A percentile compares a stretch with the other conserved stretches of the same genome.
These are phyloP conservation scores for Ophiocordyceps polyrhachis-furcata DNA, from an alignment of 2,329 filamentous ascomycete genomes.

Conservation along the genomic window DNA sequence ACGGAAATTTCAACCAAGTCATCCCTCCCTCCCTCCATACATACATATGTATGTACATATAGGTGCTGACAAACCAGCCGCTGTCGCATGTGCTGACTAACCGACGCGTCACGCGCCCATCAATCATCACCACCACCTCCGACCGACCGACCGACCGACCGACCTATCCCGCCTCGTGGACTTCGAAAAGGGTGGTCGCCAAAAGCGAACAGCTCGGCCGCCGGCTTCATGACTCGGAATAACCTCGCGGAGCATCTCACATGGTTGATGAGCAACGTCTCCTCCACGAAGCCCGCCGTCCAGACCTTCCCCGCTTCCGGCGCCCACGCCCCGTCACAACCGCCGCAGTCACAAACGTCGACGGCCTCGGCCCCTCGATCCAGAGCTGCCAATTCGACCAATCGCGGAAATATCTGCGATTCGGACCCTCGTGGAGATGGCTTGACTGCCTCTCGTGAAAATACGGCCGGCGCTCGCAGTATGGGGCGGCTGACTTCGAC, in stretches of 20 bases:
- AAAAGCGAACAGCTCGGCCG: slow-evolving; percentile 2
- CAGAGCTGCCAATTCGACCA: background rate
- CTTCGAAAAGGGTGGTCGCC: background rate
- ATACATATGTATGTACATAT: no score
- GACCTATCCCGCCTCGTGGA: background rate
- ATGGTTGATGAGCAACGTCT: slow-evolving; percentile 34
- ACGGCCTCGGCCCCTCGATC: background rate
- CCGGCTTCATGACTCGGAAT: slow-evolving; percentile 41
- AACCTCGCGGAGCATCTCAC: slow-evolving; percentile 37
- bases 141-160: no score
- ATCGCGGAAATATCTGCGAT: slow-evolving; percentile 6
- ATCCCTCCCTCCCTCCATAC: no score
- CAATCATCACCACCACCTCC: background rate
- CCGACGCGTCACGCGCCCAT: slow-evolving; percentile 13
- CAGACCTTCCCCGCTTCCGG: slow-evolving; percentile 17
- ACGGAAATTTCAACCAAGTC: slow-evolving; percentile 1
- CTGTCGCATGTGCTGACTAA: slow-evolving; percentile 13
- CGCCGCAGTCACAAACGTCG: background rate
- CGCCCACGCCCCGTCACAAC: slow-evolving; percentile 9
- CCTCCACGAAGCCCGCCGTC: slow-evolving; percentile 20
- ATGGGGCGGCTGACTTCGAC: slow-evolving; percentile 28
- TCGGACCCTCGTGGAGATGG: slow-evolving; percentile 6
- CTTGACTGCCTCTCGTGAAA: slow-evolving; percentile 10
- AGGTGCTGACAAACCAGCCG: background rate
- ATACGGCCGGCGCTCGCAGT: slow-evolving; percentile 10